Evolutionary conservation across 1,284 basidiomycete genomes (phyloP), one percentile per base, ranked within the genome.

Genomic region (Fomes fomentarius): DNA sequence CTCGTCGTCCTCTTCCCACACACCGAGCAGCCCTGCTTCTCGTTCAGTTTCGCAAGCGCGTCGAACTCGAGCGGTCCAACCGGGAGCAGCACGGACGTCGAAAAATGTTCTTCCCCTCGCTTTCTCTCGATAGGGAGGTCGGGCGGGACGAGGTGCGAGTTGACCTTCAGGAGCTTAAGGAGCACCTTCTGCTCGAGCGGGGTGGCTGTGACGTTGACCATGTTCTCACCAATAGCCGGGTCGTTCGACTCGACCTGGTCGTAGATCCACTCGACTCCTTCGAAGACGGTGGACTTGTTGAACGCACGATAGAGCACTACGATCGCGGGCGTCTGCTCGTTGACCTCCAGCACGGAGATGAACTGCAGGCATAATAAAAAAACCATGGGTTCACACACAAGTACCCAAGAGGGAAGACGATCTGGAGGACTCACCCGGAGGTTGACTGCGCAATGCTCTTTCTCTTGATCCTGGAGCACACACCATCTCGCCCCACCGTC

Each of bases 31-130:
- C 75, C 75, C 22, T 67, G 47, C 41, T 70, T 66, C 34, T 55
- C 58, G 22, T 72, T 73, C 6, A 78, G 62, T 38, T 66, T 71
- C 1, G 72, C 74, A 10, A 78, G 58, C 41, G 71, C 72, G 5
- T 65, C 63, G 66, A 71, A 71, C n/a, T 60, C 64, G 14, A 78
- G 61, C 0, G 76, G 73, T 8, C 68, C 69, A 2, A 77, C 52
- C 9, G 76, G 76, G 14, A 78, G 65, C 10, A 77, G 37, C 56
- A 78, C 74, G 5, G 75, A 72, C 0, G 66, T 47, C n/a, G 50
- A 61, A 46, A 69, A 73, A 7, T 61, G 46, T 19, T 61, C 47
- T 55, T 75, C 73, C 24, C 47, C 48, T 17, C 31, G 33, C 24
- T 52, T 39, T 38, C 62, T 58, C 21, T 50, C 48, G 1, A 67